Evolutionary conservation across 2,329 filamentous ascomycete genomes (phyloP).

Genomic region (Scedosporium apiospermum): DNA sequence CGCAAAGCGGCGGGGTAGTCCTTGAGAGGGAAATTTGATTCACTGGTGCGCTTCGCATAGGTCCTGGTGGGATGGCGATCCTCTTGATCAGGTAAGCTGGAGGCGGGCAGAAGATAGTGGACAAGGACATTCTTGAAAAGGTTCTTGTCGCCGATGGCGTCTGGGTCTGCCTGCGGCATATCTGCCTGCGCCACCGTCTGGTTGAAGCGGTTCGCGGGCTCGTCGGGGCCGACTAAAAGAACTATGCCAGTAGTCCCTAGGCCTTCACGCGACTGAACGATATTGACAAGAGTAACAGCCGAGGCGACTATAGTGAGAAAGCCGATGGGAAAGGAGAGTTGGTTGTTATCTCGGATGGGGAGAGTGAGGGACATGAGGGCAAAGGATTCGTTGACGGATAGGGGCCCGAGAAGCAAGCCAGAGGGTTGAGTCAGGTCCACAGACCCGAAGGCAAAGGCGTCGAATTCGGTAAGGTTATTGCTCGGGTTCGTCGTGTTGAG

Average conservation of each 20-base stretch:
- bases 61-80: conserved; percentile 35
- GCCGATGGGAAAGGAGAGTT: conserved; percentile 56
- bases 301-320: conserved; percentile 77
- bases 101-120: conserved; percentile 52
- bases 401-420: conserved; percentile 67
- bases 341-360: conserved; percentile 62
- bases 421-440: conserved; percentile 38
- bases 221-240: conserved; percentile 59
- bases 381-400: conserved; percentile 61
- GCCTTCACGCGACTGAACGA: conserved; percentile 57
- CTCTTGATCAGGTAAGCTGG: conserved; percentile 22
- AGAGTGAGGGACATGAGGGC: conserved; percentile 74
- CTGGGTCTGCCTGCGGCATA: conserved; percentile 35
- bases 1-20: conserved; percentile 54
- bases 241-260: conserved; percentile 61
- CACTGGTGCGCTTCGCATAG: conserved; percentile 27
- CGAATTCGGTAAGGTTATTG: conserved; percentile 32
- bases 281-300: conserved; percentile 51
- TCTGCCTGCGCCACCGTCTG: conserved; percentile 34
- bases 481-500: conserved; percentile 31
- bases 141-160: conserved; percentile 26
- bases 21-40: conserved; percentile 46
- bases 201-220: conserved; percentile 56
- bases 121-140: conserved; percentile 35
- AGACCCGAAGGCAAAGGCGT: conserved; percentile 40